A percentile compares a stretch with the other conserved stretches of the same genome.
phyloP scores from a whole-genome alignment of 2,329 filamentous ascomycete genomes.

The Mycosphaerella sp. region DNA sequence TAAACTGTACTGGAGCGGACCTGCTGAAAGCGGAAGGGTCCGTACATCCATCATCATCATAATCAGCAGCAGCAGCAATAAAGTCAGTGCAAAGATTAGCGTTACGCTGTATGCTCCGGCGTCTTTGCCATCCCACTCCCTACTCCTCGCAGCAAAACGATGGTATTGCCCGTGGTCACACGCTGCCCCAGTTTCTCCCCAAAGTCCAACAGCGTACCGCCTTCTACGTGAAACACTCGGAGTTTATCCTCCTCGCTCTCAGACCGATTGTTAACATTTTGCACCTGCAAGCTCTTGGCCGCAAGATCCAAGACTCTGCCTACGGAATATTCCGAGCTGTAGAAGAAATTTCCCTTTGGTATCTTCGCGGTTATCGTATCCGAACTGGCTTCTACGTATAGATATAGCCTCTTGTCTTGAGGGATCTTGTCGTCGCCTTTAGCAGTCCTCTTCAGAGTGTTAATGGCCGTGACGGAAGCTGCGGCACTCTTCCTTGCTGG shows the following conservation, averaged over 20 bases:
- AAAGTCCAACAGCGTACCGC: slow-evolving; percentile 78
- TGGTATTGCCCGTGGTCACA: slow-evolving; percentile 76
- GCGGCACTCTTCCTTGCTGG: slow-evolving; percentile 49
- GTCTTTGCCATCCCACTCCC: slow-evolving; percentile 50
- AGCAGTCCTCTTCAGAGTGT: slow-evolving; percentile 74
- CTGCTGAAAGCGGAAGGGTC: too few relatives aligned
- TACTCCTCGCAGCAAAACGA: slow-evolving; percentile 80
- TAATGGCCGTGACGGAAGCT: slow-evolving; percentile 61
- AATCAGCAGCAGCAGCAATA: too few relatives aligned
- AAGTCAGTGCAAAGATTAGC: too few relatives aligned
- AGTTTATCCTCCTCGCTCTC: slow-evolving; percentile 71
- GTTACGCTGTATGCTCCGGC: slow-evolving; percentile 23
- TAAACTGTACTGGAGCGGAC: too few relatives aligned
- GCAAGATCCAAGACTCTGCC: slow-evolving; percentile 74
- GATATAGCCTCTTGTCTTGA: slow-evolving; percentile 76
- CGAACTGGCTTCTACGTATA: slow-evolving; percentile 84
- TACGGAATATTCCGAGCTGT: slow-evolving; percentile 71
- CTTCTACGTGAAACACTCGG: slow-evolving; percentile 88
- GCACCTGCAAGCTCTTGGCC: slow-evolving; percentile 67
- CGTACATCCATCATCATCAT: too few relatives aligned
- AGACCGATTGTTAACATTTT: slow-evolving; percentile 76
- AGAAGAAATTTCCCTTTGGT: slow-evolving; percentile 54
- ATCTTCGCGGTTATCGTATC: slow-evolving; percentile 78
- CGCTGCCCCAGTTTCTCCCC: slow-evolving; percentile 70
- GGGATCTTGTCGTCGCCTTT: slow-evolving; percentile 84